A percentile compares a stretch with the other conserved stretches of the same genome.
Conservation (phyloP, 73 alveolate genomes). For the Effrenium voratum region DNA sequence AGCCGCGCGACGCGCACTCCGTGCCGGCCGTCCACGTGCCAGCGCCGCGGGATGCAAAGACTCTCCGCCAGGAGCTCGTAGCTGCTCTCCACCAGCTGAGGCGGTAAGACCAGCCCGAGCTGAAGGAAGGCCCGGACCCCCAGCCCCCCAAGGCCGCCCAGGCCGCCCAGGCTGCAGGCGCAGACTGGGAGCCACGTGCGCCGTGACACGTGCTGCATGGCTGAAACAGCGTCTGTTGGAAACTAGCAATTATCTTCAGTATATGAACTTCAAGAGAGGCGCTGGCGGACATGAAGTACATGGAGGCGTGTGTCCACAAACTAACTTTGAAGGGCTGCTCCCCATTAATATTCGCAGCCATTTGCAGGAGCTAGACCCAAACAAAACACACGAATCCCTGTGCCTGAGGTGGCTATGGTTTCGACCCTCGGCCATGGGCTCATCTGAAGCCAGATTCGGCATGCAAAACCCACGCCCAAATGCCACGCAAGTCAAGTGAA, state of each 20-base stretch:
- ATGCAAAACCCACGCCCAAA: too few species aligned
- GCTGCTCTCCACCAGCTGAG: not conserved
- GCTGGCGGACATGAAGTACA: not conserved
- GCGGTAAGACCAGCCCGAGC: not conserved
- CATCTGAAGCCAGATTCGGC: too few species aligned
- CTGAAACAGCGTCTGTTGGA: not conserved
- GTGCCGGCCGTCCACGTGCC: not conserved
- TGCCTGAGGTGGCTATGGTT: too few species aligned
- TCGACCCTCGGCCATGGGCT: too few species aligned
- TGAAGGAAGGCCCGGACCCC: too few species aligned
- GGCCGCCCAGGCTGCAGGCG: not conserved
- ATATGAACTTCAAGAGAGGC: not conserved
- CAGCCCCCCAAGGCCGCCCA: constrained; percentile 2
- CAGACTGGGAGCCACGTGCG: not conserved
- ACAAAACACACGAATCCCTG: too few species aligned
- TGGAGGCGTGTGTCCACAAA: too few species aligned
- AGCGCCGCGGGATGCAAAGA: not conserved
- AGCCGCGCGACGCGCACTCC: not conserved
- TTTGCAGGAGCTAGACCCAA: too few species aligned
- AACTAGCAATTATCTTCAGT: not conserved
- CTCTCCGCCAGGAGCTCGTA: not conserved
- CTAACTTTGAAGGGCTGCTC: too few species aligned
- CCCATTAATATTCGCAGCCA: too few species aligned
- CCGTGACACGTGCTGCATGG: not conserved
- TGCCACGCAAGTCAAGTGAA: too few species aligned